Evolutionary conservation across 768 basidiomycete species (phyloP), one percentile per base, ranked within the genome.

Genomic region (Amanita phalloides): DNA sequence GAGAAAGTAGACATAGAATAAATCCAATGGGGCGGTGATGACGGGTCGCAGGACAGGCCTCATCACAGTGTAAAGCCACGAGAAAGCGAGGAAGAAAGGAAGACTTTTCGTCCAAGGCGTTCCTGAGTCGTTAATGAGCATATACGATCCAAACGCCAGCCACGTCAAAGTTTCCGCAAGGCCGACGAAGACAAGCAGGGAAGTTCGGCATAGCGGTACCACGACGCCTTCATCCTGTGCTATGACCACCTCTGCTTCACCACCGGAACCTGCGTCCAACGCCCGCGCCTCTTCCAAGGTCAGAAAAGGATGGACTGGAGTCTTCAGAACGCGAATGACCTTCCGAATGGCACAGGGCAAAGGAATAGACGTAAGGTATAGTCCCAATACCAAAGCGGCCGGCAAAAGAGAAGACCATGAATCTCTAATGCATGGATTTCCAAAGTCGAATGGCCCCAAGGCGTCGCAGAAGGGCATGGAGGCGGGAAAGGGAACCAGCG

Each of bases 111-210:
- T 32, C 32, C 32, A 32, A 9, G 32, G 3, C 1, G 32, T 32
- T 32, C 32, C 32, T 11, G 32, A 32, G 32, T 32, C 32, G 9
- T 1, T 32, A 11, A 32, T 32, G 32, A 32, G 32, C 32, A 32
- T 32, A 32, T 32, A 32, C 3, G 32, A 32, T 32, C 32, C 32
- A 11, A 32, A 32, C 10, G 32, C 10, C 9, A 32, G 10, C 32
- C 32, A 32, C 10, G 32, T 32, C 32, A 32, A 32, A 32, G 32
- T 32, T 10, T 32, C 10, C 5, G 32, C 32, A 32, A 32, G 32
- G 32, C 32, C 86, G 89, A 36, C 85, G 62, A 89, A 89, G 90
- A 3, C 78, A 68, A 0, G 66, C 55, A 0, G 79, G 10, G 32
- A 6, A 3, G 32, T 32, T 11, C 32, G 32, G 6, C 32, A 11